Evolutionary conservation across 2,329 filamentous ascomycete genomes (phyloP), one percentile per base, ranked within the genome.

Genomic region (Alternaria angustiovoidea): DNA sequence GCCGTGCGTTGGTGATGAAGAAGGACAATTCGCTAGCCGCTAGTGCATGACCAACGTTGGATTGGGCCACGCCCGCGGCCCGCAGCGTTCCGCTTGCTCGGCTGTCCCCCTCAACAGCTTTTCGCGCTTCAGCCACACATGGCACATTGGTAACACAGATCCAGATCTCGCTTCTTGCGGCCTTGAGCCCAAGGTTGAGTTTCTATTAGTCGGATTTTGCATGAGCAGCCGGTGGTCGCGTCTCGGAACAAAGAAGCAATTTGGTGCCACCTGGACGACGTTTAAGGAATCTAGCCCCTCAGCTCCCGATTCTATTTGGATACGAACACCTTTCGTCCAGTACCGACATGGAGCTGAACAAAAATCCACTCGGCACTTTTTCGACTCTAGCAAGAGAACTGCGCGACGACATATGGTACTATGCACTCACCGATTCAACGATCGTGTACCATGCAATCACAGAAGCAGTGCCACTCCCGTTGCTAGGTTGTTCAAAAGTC

Each of bases 1-100:
- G 46, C 46, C 8, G 30, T 24, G 20, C 8, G n/a, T 38, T 22
- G 46, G 16, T 36, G 34, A 38, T 18, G 36, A 20, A 51, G 34
- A 41, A 22, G 48, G 22, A 34, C 36, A 20, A 49, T 49, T 49
- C 14, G 46, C 32, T 36, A 49, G 49, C 34, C 32, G 36, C 49
- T 38, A 51, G 49, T 41, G 49, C 36, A 39, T 41, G 32, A 20
- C 32, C n/a, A 26, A 22, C 22, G 34, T 38, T 30, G 36, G 34
- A 28, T 41, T 51, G 36, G 48, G 26, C 32, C 11, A 38, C 34
- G 49, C 49, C 24, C 49, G 36, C 49, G 49, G 49, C 49, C 49
- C 49, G 49, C 36, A 51, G 49, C 49, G 49, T 51, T 38, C 49
- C 49, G 49, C 22, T 51, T 39, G 49, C 36, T 51, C 49, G 49